These are phyloP conservation scores for Zoysia matrella DNA, from an alignment of 202 grass and related monocot genomes.

Conservation along the genomic window DNA sequence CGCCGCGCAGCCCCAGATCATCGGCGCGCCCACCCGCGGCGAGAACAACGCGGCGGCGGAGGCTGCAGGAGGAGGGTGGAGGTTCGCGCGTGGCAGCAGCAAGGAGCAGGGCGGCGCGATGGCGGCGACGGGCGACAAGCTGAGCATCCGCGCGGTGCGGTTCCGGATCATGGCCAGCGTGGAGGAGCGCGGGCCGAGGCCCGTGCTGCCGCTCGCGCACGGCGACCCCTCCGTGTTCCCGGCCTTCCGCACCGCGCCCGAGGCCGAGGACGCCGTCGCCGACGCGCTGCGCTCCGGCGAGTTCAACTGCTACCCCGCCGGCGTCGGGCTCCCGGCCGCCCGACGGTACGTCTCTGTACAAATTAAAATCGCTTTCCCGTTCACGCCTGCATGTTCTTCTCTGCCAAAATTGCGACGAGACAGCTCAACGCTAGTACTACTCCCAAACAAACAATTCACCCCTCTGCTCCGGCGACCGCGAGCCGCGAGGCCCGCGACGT, in stretches of 20 bases:
- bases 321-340: constrained; percentile 60
- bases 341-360: constrained; percentile 27
- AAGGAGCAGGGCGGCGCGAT: constrained; percentile 12
- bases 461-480: too few species aligned
- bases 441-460: too few species aligned
- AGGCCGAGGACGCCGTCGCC: constrained; percentile 63
- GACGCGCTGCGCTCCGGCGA: constrained; percentile 50
- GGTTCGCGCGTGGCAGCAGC: constrained; percentile 39
- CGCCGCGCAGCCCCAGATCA: too few species aligned
- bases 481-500: too few species aligned
- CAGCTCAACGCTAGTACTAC: too few species aligned
- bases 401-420: too few species aligned
- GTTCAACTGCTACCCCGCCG: constrained; percentile 65
- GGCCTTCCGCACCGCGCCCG: constrained; percentile 53
- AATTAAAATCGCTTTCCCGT: background rate
- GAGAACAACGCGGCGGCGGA: background rate
- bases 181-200: constrained; percentile 37
- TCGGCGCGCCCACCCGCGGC: too few species aligned
- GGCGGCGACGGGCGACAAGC: constrained; percentile 27
- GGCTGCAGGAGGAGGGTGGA: constrained; percentile 25
- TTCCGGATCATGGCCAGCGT: constrained; percentile 59
- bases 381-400: background rate
- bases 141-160: constrained; percentile 61
- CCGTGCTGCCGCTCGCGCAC: constrained; percentile 64
- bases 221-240: constrained; percentile 66